A percentile compares a stretch with the other conserved stretches of the same genome.
Evolutionary conservation across 1,139 yeast species (phyloP).

Genomic region (Arxiozyma telluris): DNA sequence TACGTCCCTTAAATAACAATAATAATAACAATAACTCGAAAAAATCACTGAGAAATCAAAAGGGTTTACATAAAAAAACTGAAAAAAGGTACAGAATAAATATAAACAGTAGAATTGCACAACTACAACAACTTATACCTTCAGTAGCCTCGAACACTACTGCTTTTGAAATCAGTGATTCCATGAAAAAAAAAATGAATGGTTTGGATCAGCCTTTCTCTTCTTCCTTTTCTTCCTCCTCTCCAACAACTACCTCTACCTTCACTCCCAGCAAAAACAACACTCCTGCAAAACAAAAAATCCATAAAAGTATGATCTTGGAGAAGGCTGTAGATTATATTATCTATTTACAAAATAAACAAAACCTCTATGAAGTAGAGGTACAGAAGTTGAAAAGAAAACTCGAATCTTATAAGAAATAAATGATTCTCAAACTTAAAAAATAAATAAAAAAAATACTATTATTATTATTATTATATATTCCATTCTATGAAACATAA

Average conservation of each 20-base stretch:
- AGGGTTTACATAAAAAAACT: conserved; percentile 55
- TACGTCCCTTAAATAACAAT: too few species aligned
- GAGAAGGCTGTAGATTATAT: conserved; percentile 49
- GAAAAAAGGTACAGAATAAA: conserved; percentile 66
- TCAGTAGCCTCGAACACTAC: conserved; percentile 52
- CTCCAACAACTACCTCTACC: background rate
- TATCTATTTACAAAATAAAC: conserved; percentile 41
- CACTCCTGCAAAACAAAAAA: too few species aligned
- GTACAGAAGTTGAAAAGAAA: conserved; percentile 32
- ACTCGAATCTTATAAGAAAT: conserved; percentile 10
- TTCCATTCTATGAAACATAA: background rate
- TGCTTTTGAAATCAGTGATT: conserved; percentile 33
- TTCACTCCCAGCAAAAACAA: too few species aligned
- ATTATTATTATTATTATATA: too few species aligned
- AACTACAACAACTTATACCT: conserved; percentile 55
- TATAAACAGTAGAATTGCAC: conserved; percentile 63
- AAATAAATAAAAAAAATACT: too few species aligned
- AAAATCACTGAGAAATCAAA: conserved; percentile 37
- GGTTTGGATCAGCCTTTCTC: too few species aligned
- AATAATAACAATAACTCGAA: too few species aligned
- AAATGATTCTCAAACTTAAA: too few species aligned
- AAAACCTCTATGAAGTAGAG: conserved; percentile 31
- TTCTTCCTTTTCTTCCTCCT: too few species aligned
- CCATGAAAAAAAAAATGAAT: too few species aligned
- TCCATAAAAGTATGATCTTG: background rate